Conservation (phyloP, 768 basidiomycete species). For the Pisolithus marmoratus region DNA sequence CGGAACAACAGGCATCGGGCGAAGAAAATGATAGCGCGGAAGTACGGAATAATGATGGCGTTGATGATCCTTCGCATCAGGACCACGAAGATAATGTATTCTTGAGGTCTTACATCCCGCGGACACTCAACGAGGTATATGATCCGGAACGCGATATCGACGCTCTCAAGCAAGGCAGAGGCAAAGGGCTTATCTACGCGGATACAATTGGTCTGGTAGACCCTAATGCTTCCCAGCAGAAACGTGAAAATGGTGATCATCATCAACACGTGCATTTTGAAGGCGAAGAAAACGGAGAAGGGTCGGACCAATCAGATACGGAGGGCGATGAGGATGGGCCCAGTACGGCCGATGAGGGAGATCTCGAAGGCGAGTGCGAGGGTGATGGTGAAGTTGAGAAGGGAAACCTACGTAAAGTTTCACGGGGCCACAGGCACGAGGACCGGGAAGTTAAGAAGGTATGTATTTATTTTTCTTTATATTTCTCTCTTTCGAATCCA, state of each 20-base stretch:
- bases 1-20: slow-evolving; percentile 8
- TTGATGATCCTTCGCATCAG: slow-evolving; percentile 47
- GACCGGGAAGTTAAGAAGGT: slow-evolving; percentile 91
- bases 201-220: slow-evolving; percentile 78
- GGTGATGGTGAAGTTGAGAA: slow-evolving; percentile 21
- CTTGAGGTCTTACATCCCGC: slow-evolving; percentile 86
- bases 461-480: slow-evolving; percentile 5
- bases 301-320: not conserved
- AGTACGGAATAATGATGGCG: slow-evolving; percentile 2
- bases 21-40: slow-evolving; percentile 8
- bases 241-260: not conserved
- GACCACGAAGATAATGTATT: slow-evolving; percentile 93
- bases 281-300: slow-evolving; percentile 11
- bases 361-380: slow-evolving; percentile 31
- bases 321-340: slow-evolving; percentile 15
- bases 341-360: slow-evolving; percentile 29
- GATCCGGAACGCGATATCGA: slow-evolving; percentile 93
- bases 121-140: slow-evolving; percentile 85
- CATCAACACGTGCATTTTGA: slow-evolving; percentile 13
- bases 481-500: slow-evolving; percentile 9
- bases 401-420: slow-evolving; percentile 47
- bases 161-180: slow-evolving; percentile 63
- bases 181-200: slow-evolving; percentile 75
- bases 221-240: slow-evolving; percentile 13
- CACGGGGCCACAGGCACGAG: slow-evolving; percentile 88